phyloP scores from a whole-genome alignment of 148 eudicot species.

The Persicaria tinctoria region DNA sequence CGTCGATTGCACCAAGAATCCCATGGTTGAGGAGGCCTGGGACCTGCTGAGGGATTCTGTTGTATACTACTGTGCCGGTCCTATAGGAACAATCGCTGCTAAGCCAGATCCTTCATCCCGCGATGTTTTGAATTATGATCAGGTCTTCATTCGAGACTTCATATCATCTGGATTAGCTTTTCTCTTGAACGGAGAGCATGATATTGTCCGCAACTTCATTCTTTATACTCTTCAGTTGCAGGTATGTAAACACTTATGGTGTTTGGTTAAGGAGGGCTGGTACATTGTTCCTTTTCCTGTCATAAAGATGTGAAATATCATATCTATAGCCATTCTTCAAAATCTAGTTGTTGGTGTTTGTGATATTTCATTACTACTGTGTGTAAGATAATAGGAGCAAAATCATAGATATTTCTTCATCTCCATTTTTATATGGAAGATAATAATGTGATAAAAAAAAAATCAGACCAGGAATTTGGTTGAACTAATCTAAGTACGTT shows the following conservation, averaged over 20 bases:
- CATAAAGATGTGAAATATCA: neutral
- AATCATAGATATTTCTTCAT: too few species aligned
- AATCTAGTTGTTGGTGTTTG: too few species aligned
- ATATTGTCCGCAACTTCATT: constrained; percentile 47
- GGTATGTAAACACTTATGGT: constrained; percentile 22
- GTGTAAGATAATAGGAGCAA: too few species aligned
- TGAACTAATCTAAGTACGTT: neutral
- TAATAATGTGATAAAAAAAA: too few species aligned
- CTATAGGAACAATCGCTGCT: constrained; percentile 72
- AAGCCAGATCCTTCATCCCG: constrained; percentile 41
- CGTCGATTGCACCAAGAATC: neutral
- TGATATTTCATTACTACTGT: too few species aligned
- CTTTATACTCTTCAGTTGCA: constrained; percentile 50
- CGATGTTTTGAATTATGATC: constrained; percentile 51
- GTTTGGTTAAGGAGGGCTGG: neutral
- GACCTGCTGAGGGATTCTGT: constrained; percentile 46
- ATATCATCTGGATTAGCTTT: constrained; percentile 49
- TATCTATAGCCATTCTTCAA: neutral
- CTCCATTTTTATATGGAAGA: too few species aligned
- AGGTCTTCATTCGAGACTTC: constrained; percentile 48
- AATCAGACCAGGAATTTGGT: too few species aligned
- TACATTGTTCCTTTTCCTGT: neutral
- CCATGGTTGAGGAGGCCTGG: constrained; percentile 67
- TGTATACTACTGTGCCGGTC: constrained; percentile 57
- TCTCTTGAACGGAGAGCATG: constrained; percentile 46